These are phyloP conservation scores for Candida tropicalis DNA, from an alignment of 1,139 yeast genomes.

Conservation along the genomic window DNA sequence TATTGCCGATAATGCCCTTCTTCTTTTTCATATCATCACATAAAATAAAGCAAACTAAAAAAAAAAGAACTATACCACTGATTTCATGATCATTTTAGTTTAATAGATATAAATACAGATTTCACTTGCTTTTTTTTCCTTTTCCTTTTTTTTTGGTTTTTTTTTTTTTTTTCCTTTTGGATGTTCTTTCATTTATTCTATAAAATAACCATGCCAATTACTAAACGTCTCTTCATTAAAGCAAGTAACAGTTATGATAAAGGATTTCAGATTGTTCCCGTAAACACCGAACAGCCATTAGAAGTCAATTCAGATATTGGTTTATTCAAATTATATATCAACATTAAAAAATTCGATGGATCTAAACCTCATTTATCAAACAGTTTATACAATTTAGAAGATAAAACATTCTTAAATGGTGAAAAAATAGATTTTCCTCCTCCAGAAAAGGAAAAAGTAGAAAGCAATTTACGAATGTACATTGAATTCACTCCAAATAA, in stretches of 20 bases:
- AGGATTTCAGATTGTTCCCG: conserved; percentile 40
- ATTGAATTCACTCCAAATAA: conserved; percentile 43
- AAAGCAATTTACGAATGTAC: conserved; percentile 37
- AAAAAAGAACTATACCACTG: no score
- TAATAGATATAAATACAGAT: no score
- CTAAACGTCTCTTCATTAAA: conserved; percentile 38
- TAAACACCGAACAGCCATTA: conserved; percentile 43
- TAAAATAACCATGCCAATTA: conserved; percentile 18
- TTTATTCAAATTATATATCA: conserved; percentile 37
- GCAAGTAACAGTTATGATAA: conserved; percentile 34
- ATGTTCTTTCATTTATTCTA: conserved; percentile 2
- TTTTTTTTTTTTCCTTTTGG: not conserved
- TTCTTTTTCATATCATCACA: no score
- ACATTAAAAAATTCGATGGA: conserved; percentile 51
- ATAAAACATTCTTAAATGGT: conserved; percentile 31
- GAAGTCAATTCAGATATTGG: conserved; percentile 43
- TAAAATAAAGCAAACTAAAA: no score
- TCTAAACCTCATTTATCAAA: conserved; percentile 38
- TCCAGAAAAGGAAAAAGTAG: conserved; percentile 9
- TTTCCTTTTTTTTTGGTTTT: not conserved
- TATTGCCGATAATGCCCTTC: no score
- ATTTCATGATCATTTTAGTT: no score
- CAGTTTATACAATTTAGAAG: conserved; percentile 36
- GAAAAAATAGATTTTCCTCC: conserved; percentile 19
- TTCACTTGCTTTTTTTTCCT: not conserved